A percentile compares a stretch with the other conserved stretches of the same genome.
phyloP scores from a whole-genome alignment of 1,139 yeast genomes.

The Kluyveromyces marxianus region DNA sequence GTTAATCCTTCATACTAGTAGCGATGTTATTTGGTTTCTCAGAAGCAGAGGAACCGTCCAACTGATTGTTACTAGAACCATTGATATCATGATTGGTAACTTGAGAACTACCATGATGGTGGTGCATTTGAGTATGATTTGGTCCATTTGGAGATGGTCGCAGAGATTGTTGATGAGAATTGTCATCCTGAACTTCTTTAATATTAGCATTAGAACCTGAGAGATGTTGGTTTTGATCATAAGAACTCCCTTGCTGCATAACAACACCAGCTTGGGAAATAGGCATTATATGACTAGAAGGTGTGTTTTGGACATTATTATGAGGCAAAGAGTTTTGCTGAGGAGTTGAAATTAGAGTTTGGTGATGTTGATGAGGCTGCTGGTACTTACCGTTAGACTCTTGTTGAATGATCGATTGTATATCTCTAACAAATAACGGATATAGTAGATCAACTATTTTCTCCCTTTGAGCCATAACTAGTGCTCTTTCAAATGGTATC shows the following conservation, averaged over 20 bases:
- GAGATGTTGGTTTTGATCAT: neutral
- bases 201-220: neutral
- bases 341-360: slow-evolving; percentile 5
- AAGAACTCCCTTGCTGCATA: slow-evolving; percentile 2
- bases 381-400: slow-evolving; percentile 16
- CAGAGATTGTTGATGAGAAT: slow-evolving; percentile 1
- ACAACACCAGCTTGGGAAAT: slow-evolving; percentile 1
- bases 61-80: neutral
- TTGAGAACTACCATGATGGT: neutral
- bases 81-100: neutral
- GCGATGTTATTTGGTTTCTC: neutral
- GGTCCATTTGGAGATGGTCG: slow-evolving; percentile 12
- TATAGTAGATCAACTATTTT: slow-evolving; percentile 78
- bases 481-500: slow-evolving; percentile 93
- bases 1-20: neutral
- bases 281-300: neutral
- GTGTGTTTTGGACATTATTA: neutral
- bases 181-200: neutral
- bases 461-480: slow-evolving; percentile 85
- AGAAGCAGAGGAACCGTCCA: neutral
- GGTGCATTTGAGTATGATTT: slow-evolving; percentile 17
- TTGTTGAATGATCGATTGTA: slow-evolving; percentile 55
- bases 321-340: slow-evolving; percentile 1
- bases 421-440: slow-evolving; percentile 84
- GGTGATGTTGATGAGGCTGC: slow-evolving; percentile 14